Conservation (phyloP, 2,329 filamentous ascomycete genomes). For the Colletotrichum tamarilloi region DNA sequence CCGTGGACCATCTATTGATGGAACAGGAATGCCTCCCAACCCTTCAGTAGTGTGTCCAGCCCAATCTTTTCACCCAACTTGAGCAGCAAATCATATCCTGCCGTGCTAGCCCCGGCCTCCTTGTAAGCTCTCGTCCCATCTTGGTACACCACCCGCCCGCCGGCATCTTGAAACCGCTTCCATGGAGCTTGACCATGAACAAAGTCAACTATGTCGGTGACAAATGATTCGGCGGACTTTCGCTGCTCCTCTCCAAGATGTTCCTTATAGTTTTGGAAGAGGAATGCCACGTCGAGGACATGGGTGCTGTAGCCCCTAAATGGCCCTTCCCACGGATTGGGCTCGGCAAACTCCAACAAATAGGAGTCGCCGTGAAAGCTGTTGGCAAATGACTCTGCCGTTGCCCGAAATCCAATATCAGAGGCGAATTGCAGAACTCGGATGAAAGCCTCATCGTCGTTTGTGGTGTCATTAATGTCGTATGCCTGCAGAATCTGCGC, state of each 20-base stretch:
- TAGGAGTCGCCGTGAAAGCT: slow-evolving; percentile 17
- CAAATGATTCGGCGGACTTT: slow-evolving; percentile 46
- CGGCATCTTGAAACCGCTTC: not conserved
- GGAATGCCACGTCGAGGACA: slow-evolving; percentile 56
- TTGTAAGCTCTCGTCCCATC: slow-evolving; percentile 4
- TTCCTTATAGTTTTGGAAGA: slow-evolving; percentile 59
- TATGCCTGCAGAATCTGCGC: not conserved
- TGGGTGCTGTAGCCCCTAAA: slow-evolving; percentile 53
- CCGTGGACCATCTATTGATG: not conserved
- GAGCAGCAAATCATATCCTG: not conserved
- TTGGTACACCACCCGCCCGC: not conserved
- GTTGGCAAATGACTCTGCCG: not conserved
- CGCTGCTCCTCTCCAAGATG: slow-evolving; percentile 46
- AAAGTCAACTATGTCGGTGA: slow-evolving; percentile 50
- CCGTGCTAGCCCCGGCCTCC: not conserved
- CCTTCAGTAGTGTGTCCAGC: not conserved
- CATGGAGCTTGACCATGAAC: slow-evolving; percentile 45
- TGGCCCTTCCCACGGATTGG: slow-evolving; percentile 57
- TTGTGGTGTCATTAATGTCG: not conserved
- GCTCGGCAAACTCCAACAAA: slow-evolving; percentile 54
- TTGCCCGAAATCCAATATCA: slow-evolving; percentile 10
- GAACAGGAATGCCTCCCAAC: slow-evolving; percentile 3
- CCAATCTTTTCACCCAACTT: not conserved
- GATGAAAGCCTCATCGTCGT: not conserved
- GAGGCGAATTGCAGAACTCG: slow-evolving; percentile 6